Evolutionary conservation across 2,329 filamentous ascomycete genomes (phyloP).

Genomic region (Neobulgaria alba): DNA sequence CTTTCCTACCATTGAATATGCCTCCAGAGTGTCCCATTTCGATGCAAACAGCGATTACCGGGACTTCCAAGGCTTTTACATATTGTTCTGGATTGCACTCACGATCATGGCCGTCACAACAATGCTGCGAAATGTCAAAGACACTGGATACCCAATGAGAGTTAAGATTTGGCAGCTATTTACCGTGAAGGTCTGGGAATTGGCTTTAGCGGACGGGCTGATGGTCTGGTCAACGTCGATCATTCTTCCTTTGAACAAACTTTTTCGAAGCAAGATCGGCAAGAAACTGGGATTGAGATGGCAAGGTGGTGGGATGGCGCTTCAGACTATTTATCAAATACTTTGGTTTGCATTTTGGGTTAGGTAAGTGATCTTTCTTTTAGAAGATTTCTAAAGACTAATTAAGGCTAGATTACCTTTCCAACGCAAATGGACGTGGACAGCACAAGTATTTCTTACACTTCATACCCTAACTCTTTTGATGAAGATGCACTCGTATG

Average conservation of each 20-base stretch:
- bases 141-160: slow-evolving; percentile 79
- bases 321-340: slow-evolving; percentile 77
- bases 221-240: slow-evolving; percentile 75
- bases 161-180: slow-evolving; percentile 84
- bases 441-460: slow-evolving; percentile 88
- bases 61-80: slow-evolving; percentile 96
- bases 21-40: slow-evolving; percentile 87
- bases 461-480: slow-evolving; percentile 84
- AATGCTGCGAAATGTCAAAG: slow-evolving; percentile 87
- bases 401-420: slow-evolving; percentile 58
- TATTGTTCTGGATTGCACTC: slow-evolving; percentile 94
- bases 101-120: slow-evolving; percentile 95
- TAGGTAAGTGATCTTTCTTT: slow-evolving; percentile 35
- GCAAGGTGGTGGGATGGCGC: slow-evolving; percentile 64
- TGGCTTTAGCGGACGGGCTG: slow-evolving; percentile 71
- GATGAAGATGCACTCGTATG: slow-evolving; percentile 99
- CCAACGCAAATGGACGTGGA: slow-evolving; percentile 86
- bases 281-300: slow-evolving; percentile 55
- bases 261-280: slow-evolving; percentile 47
- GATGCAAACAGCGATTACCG: slow-evolving; percentile 85
- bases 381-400: slow-evolving; percentile 14
- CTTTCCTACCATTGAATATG: slow-evolving; percentile 90
- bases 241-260: slow-evolving; percentile 63
- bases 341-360: slow-evolving; percentile 79
- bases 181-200: slow-evolving; percentile 78